These are phyloP conservation scores for Mucor plumbeus DNA, from an alignment of 371 early-diverging fungal genomes.

Conservation along the genomic window DNA sequence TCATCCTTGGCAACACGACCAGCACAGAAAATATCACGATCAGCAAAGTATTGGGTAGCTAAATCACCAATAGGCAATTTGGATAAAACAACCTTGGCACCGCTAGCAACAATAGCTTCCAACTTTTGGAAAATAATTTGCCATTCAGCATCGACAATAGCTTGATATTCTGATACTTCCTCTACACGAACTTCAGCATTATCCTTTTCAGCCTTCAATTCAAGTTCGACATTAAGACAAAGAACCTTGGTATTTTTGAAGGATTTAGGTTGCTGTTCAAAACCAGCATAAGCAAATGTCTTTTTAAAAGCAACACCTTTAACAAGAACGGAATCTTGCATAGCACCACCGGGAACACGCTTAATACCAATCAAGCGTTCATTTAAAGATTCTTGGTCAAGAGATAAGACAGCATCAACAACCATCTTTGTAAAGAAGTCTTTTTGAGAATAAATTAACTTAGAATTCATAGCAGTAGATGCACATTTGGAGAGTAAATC, in stretches of 20 bases:
- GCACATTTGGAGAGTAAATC: slow-evolving; percentile 96
- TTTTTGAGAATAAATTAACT: slow-evolving; percentile 97
- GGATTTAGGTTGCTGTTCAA: slow-evolving; percentile 99
- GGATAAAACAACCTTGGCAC: slow-evolving; percentile 99
- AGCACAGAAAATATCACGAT: slow-evolving; percentile 99
- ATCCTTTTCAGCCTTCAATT: slow-evolving; percentile 99
- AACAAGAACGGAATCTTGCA: slow-evolving; percentile 97
- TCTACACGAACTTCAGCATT: slow-evolving; percentile 99
- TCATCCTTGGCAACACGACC: slow-evolving; percentile 98
- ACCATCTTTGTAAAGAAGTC: slow-evolving; percentile 99
- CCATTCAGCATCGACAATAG: slow-evolving; percentile 99
- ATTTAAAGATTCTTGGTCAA: slow-evolving; percentile 94
- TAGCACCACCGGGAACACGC: slow-evolving; percentile 98
- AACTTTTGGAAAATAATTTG: slow-evolving; percentile 98
- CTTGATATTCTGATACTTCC: slow-evolving; percentile 97
- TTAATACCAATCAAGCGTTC: slow-evolving; percentile 98
- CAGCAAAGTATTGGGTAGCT: slow-evolving; percentile 99
- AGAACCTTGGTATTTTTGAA: slow-evolving; percentile 96
- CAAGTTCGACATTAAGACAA: slow-evolving; percentile 98
- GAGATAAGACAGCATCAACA: slow-evolving; percentile 94
- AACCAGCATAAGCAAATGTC: slow-evolving; percentile 99
- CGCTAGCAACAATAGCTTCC: slow-evolving; percentile 96
- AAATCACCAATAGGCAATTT: slow-evolving; percentile 99
- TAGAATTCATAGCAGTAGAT: slow-evolving; percentile 98
- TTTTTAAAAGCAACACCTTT: slow-evolving; percentile 99